Base-by-base conservation (phyloP, 2,329 filamentous ascomycete genomes). In the Talaromyces sp. region DNA sequence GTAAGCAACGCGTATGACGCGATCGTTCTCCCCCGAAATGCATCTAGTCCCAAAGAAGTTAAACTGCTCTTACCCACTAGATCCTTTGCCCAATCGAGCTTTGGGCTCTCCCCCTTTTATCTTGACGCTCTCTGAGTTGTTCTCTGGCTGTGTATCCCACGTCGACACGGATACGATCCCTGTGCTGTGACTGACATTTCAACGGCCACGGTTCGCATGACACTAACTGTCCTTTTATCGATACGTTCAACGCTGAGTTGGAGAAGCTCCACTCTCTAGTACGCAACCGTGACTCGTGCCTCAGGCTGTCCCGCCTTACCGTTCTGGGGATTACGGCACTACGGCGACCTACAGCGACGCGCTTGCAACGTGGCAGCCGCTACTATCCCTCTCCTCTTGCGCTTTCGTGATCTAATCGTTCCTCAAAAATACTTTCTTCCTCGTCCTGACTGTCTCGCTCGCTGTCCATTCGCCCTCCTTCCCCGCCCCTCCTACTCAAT, bases 361-460 rank as follows among this genome's bases (percentile, higher is more conserved):
- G 73, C 78, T 77, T 77, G 76, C 78, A 77, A 79, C 78, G 78
- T 80, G 78, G 77, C 77, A 74, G 75, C 68, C 75, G 71, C 70
- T 69, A 71, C 73, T 71, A 71, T 52, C 57, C 31, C 22, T 56
- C 33, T 41, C 33, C 43, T 66, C 60, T 39, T 54, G 52, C 58
- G 43, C 56, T 57, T 43, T 60, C 35, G 33, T 54, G 45, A 62
- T 54, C 60, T 62, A 61, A 52, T 62, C 60, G 37, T 41, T 41
- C 49, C 35, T 54, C 52, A 56, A 56, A 56, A 56, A 56, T 56
- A 56, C 47, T 50, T 52, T 31, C 61, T 15, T 31, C 15, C 17
- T 31, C 39, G 39, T 33, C 62, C 62, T 58, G 11, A 37, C 62
- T 58, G 11, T 72, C 71, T 69, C 70, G 69, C 67, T 58, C 37